Evolutionary conservation across 148 eudicot genomes (phyloP).

Genomic region (Talinum fruticosum): DNA sequence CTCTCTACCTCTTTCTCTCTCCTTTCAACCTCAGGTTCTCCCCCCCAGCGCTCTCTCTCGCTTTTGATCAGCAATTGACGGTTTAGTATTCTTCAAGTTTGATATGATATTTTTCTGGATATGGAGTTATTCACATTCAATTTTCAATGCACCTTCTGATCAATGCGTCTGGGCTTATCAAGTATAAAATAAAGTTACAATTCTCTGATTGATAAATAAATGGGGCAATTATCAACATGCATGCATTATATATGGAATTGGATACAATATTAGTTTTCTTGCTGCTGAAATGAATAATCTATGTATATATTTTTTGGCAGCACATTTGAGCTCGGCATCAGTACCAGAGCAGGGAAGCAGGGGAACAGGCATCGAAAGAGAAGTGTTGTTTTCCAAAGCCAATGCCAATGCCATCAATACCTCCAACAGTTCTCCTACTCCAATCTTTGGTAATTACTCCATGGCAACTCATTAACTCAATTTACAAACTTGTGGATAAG

Average conservation of each 20-base stretch:
- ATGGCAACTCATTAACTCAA: not conserved
- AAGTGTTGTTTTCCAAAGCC: conserved; percentile 16
- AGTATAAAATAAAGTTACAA: too few species aligned
- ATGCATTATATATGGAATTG: not conserved
- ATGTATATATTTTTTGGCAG: not conserved
- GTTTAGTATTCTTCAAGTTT: not conserved
- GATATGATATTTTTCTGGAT: not conserved
- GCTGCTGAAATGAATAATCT: not conserved
- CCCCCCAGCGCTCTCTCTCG: not conserved
- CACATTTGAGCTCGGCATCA: not conserved
- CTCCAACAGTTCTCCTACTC: conserved; percentile 3
- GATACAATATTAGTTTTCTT: not conserved
- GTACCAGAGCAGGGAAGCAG: conserved; percentile 6
- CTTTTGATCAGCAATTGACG: not conserved
- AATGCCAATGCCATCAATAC: conserved; percentile 18
- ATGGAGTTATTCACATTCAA: not conserved
- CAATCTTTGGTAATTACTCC: conserved; percentile 16
- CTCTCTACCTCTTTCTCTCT: not conserved
- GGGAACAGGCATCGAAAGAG: not conserved
- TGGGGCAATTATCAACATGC: not conserved
- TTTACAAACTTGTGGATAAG: too few species aligned
- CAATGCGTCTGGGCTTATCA: too few species aligned
- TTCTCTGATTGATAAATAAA: not conserved
- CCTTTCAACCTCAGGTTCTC: conserved; percentile 11
- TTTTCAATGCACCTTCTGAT: not conserved